phyloP scores from a whole-genome alignment of 208 protist genomes.

The Lotmaria passim region DNA sequence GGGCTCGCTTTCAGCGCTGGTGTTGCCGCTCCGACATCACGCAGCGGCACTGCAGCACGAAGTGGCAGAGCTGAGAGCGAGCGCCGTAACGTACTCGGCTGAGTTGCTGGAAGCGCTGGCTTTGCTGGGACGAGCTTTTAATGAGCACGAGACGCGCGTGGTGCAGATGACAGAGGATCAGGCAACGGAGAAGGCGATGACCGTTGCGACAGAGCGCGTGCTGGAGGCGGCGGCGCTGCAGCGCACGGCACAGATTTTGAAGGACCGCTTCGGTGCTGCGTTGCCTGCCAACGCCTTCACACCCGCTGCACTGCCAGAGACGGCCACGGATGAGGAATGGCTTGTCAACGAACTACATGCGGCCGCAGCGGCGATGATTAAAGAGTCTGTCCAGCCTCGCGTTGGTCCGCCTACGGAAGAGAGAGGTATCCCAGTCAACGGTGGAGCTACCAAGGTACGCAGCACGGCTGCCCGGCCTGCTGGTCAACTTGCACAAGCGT shows the following conservation, averaged over 20 bases:
- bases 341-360: constrained; percentile 20
- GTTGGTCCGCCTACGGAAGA: neutral
- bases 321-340: constrained; percentile 36
- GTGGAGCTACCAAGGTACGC: no score
- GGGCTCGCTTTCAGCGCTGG: no score
- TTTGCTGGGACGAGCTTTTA: constrained; percentile 9
- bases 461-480: no score
- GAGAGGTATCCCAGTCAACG: neutral
- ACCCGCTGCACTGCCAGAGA: constrained; percentile 8
- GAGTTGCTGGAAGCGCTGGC: constrained; percentile 24
- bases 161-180: neutral
- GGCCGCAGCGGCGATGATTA: constrained; percentile 21
- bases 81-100: constrained; percentile 7
- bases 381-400: constrained; percentile 6
- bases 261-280: constrained; percentile 12
- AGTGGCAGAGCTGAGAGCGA: constrained; percentile 4
- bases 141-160: neutral
- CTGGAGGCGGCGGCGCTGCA: constrained; percentile 31
- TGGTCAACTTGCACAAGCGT: neutral
- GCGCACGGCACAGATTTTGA: constrained; percentile 19
- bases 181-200: neutral
- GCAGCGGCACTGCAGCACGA: neutral
- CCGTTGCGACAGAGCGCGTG: constrained; percentile 4
- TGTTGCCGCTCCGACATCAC: neutral
- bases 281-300: constrained; percentile 4